Conservation (phyloP, 2,329 filamentous ascomycete species). For the Botrytis squamosa region DNA sequence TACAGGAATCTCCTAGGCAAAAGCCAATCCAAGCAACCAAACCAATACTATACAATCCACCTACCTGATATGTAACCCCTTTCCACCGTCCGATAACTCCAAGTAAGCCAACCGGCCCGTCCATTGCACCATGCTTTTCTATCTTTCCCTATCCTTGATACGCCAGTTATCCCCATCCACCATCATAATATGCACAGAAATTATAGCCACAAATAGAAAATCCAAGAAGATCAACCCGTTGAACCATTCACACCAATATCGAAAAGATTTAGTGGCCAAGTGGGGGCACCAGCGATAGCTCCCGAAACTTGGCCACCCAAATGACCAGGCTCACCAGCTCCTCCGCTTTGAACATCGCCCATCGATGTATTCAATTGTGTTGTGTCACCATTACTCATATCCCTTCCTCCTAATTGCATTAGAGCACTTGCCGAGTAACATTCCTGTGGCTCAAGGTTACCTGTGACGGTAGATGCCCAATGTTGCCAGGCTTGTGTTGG, state of each 20-base stretch:
- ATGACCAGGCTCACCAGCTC: not conserved
- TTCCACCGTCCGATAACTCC: not conserved
- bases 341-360: slow-evolving; percentile 9
- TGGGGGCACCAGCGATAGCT: not conserved
- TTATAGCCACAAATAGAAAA: not conserved
- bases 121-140: slow-evolving; percentile 8
- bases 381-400: slow-evolving; percentile 24
- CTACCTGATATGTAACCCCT: not conserved
- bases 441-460: slow-evolving; percentile 38
- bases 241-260: slow-evolving; percentile 23
- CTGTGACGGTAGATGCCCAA: slow-evolving; percentile 36
- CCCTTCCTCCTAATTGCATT: slow-evolving; percentile 36
- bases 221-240: not conserved
- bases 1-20: not conserved
- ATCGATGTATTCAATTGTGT: slow-evolving; percentile 13
- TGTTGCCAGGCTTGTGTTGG: slow-evolving; percentile 37
- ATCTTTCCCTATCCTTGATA: not conserved
- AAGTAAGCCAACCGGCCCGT: not conserved
- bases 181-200: not conserved
- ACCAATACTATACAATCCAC: not conserved
- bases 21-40: not conserved
- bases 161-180: not conserved
- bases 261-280: slow-evolving; percentile 36
- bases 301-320: slow-evolving; percentile 19
- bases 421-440: slow-evolving; percentile 37